Conservation (phyloP, 2,329 filamentous ascomycete genomes). For the Ascochyta pisi region DNA sequence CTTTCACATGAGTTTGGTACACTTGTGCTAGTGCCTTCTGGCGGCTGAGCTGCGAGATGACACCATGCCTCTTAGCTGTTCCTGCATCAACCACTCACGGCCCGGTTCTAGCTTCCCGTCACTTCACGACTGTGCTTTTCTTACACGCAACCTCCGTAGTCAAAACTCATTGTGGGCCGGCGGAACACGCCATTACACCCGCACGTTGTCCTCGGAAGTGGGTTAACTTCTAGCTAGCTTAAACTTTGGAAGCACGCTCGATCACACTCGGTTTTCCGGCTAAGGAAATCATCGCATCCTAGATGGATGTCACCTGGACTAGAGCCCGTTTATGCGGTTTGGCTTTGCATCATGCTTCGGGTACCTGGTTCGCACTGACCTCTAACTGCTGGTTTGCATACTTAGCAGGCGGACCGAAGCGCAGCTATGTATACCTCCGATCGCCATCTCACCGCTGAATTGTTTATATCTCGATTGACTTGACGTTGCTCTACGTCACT, state of each 20-base stretch:
- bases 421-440: constrained; percentile 24
- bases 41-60: constrained; percentile 32
- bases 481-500: constrained; percentile 1
- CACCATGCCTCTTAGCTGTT: constrained; percentile 15
- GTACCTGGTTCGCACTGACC: constrained; percentile 34
- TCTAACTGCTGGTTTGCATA: constrained; percentile 21
- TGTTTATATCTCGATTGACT: constrained; percentile 15
- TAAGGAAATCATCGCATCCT: constrained; percentile 27
- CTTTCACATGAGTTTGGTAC: constrained; percentile 25
- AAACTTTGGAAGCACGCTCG: constrained; percentile 32
- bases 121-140: constrained; percentile 8
- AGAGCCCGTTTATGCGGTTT: constrained; percentile 23
- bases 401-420: constrained; percentile 25
- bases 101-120: constrained; percentile 17
- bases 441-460: constrained; percentile 7
- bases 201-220: constrained; percentile 27
- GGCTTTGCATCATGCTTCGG: constrained; percentile 26
- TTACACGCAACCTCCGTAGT: constrained; percentile 39
- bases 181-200: constrained; percentile 24
- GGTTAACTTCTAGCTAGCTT: constrained; percentile 33
- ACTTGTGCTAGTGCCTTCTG: constrained; percentile 31
- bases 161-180: constrained; percentile 26
- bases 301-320: constrained; percentile 29
- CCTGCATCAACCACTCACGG: constrained; percentile 19
- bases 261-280: constrained; percentile 28